Conservation (phyloP, 495 filamentous ascomycete species). For the Trichoderma gamsii region DNA sequence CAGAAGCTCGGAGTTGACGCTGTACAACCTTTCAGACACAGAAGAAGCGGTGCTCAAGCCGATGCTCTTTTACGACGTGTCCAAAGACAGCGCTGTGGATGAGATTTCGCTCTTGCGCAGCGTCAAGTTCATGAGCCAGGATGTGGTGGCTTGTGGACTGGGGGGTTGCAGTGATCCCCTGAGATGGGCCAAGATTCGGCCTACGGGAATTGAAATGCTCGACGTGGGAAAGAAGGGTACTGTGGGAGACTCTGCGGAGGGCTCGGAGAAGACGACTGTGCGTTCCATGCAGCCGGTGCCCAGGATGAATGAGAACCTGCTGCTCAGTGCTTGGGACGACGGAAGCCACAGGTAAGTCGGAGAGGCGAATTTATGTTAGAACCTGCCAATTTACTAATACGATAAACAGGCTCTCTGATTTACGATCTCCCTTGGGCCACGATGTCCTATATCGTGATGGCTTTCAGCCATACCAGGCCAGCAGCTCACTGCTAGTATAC, state of each 20-base stretch:
- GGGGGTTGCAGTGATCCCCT: constrained; percentile 32
- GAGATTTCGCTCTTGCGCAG: constrained; percentile 20
- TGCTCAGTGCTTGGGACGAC: constrained; percentile 45
- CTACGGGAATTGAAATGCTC: constrained; percentile 30
- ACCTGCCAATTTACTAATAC: no score
- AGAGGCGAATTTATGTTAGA: not conserved
- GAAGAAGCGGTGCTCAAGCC: constrained; percentile 15
- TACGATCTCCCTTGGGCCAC: constrained; percentile 32
- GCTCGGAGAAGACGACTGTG: constrained; percentile 21
- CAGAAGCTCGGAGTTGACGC: constrained; percentile 6
- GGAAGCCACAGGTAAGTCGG: constrained; percentile 31
- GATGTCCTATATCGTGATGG: constrained; percentile 41
- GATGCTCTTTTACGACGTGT: constrained; percentile 22
- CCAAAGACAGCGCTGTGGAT: not conserved
- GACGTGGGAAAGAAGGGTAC: constrained; percentile 16
- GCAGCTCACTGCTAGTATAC: constrained; percentile 36
- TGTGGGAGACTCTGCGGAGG: not conserved
- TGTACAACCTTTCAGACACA: constrained; percentile 8
- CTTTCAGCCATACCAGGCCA: constrained; percentile 33
- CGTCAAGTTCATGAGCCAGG: constrained; percentile 35
- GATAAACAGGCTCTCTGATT: constrained; percentile 34
- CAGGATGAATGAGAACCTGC: constrained; percentile 26
- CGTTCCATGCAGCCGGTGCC: constrained; percentile 36
- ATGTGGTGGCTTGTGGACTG: constrained; percentile 32
- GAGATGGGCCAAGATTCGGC: constrained; percentile 34